Evolutionary conservation across 345 rosid species (phyloP).

Genomic region (Citrus maxima): DNA sequence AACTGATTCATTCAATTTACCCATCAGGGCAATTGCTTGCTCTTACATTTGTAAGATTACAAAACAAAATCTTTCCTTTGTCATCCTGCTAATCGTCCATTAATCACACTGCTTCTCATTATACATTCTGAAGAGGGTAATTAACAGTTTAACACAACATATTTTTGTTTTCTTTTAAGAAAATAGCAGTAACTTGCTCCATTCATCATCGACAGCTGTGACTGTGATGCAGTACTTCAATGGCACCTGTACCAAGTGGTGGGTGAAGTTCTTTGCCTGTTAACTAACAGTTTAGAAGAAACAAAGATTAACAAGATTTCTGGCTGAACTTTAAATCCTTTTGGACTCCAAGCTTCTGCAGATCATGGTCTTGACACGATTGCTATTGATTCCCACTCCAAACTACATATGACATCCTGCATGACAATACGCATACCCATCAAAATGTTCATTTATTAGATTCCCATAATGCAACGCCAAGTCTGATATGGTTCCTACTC

Average conservation of each 20-base stretch:
- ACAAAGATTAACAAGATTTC: neutral
- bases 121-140: neutral
- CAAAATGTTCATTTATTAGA: constrained; percentile 3
- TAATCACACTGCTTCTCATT: neutral
- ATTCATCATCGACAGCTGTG: neutral
- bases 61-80: neutral
- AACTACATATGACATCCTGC: constrained; percentile 86
- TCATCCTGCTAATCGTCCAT: neutral
- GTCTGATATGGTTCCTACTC: constrained; percentile 4
- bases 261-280: neutral
- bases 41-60: neutral
- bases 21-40: neutral
- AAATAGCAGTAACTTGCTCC: neutral
- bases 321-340: neutral
- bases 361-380: constrained; percentile 56
- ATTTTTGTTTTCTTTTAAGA: neutral
- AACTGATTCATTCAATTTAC: neutral
- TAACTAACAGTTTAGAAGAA: neutral
- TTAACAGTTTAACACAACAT: neutral
- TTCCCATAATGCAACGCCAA: neutral
- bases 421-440: neutral
- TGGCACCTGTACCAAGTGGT: neutral
- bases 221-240: neutral
- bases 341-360: no score
- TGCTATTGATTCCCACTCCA: constrained; percentile 90